Conservation (phyloP, 768 basidiomycete species). For the Chalciporus pseudorubinellus region DNA sequence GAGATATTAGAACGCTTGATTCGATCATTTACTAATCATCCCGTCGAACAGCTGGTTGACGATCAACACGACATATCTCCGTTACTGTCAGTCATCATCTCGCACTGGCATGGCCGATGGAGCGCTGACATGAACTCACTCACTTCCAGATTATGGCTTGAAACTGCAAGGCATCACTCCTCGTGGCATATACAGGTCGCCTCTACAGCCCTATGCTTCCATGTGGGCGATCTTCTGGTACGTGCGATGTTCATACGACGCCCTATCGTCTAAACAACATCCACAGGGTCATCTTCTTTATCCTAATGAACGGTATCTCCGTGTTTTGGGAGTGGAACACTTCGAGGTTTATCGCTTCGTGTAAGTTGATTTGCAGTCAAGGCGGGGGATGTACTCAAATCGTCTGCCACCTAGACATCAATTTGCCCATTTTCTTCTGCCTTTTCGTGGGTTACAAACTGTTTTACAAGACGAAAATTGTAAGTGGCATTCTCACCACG, state of each 20-base stretch:
- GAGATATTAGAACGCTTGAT: conserved; percentile 12
- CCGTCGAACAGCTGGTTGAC: conserved; percentile 59
- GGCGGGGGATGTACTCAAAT: neutral
- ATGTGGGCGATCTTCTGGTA: conserved; percentile 67
- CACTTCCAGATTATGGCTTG: conserved; percentile 16
- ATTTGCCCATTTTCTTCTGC: conserved; percentile 39
- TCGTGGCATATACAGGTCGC: conserved; percentile 58
- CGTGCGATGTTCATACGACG: too few species aligned
- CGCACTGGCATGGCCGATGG: neutral
- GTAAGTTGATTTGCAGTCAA: conserved; percentile 19
- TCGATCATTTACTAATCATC: conserved; percentile 47
- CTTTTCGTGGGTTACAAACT: conserved; percentile 47
- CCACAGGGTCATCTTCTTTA: conserved; percentile 42
- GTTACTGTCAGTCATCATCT: conserved; percentile 55
- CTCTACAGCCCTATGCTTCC: conserved; percentile 63
- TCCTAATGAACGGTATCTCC: conserved; percentile 50
- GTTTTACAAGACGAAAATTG: conserved; percentile 21
- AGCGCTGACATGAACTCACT: conserved; percentile 34
- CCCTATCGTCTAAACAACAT: too few species aligned
- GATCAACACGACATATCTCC: conserved; percentile 70
- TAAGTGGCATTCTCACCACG: conserved; percentile 3
- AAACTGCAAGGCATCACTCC: conserved; percentile 50
- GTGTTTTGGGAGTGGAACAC: conserved; percentile 65
- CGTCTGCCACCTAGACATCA: conserved; percentile 34
- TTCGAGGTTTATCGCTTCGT: conserved; percentile 46